Conservation (phyloP, 2,329 filamentous ascomycete genomes). For the Penicillium aurantiogriseum region DNA sequence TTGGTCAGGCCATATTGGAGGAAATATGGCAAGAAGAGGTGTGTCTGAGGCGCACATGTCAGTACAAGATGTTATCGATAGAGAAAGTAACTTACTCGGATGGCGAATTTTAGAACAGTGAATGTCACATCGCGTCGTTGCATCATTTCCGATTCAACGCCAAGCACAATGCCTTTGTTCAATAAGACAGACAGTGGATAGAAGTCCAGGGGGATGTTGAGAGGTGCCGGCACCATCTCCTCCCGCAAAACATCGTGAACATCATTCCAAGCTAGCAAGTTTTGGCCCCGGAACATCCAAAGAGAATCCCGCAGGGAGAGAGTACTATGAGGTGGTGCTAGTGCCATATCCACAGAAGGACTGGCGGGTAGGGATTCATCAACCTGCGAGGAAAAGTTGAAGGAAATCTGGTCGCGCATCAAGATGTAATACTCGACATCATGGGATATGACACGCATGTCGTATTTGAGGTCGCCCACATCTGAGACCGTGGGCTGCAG, state of each 20-base stretch:
- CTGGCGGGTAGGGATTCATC: constrained; percentile 51
- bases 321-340: constrained; percentile 46
- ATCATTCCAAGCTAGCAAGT: constrained; percentile 85
- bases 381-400: constrained; percentile 47
- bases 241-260: constrained; percentile 78
- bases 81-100: constrained; percentile 62
- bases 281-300: constrained; percentile 88
- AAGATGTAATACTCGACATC: constrained; percentile 94
- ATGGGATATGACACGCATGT: constrained; percentile 95
- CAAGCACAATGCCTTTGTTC: constrained; percentile 86
- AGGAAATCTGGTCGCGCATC: constrained; percentile 75
- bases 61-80: constrained; percentile 12
- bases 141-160: constrained; percentile 88
- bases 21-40: constrained; percentile 87
- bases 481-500: constrained; percentile 83
- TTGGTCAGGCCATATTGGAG: constrained; percentile 74
- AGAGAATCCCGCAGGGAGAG: constrained; percentile 76
- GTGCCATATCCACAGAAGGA: constrained; percentile 47
- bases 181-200: constrained; percentile 86
- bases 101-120: constrained; percentile 82
- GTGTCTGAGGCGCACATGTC: constrained; percentile 61
- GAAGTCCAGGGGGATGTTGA: constrained; percentile 85
- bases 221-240: constrained; percentile 69
- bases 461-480: constrained; percentile 85
- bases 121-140: constrained; percentile 90